phyloP scores from a whole-genome alignment of 345 rosid species.

The Camelina hispida region DNA sequence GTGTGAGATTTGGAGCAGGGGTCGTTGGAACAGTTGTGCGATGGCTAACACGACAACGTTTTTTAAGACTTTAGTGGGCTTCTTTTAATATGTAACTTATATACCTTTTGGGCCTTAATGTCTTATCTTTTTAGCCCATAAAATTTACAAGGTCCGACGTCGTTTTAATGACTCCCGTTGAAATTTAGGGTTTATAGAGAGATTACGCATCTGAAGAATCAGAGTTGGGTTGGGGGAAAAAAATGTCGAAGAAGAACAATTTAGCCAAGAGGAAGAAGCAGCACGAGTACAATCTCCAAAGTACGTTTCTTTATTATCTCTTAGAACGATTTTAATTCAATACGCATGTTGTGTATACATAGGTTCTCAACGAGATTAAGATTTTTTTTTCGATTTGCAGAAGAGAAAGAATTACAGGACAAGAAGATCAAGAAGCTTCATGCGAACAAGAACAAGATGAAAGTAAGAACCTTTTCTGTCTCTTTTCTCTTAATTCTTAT shows the following conservation, averaged over 20 bases:
- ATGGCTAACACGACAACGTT: not conserved
- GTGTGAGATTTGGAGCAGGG: constrained; percentile 7
- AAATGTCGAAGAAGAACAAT: constrained; percentile 96
- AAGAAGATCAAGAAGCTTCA: constrained; percentile 74
- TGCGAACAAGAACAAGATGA: constrained; percentile 91
- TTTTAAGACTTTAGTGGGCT: not conserved
- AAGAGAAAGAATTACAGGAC: constrained; percentile 78
- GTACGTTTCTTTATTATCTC: constrained; percentile 42
- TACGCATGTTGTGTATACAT: not conserved
- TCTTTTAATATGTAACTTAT: not conserved
- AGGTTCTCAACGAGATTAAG: constrained; percentile 6
- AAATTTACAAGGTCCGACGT: not conserved
- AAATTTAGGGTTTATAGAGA: constrained; percentile 35
- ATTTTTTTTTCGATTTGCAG: constrained; percentile 43
- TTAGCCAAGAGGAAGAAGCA: constrained; percentile 79
- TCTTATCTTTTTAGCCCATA: not conserved
- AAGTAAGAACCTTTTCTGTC: constrained; percentile 52
- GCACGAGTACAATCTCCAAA: constrained; percentile 82
- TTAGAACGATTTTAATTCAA: not conserved
- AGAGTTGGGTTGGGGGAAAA: not conserved
- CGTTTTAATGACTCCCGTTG: not conserved
- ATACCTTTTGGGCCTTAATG: not conserved
- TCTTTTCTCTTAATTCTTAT: not conserved
- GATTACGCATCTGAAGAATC: not conserved
- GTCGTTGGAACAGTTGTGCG: constrained; percentile 38